Evolutionary conservation across 1,139 yeast genomes (phyloP), one percentile per base, ranked within the genome.

Genomic region (Pneumocystis jirovecii): DNA sequence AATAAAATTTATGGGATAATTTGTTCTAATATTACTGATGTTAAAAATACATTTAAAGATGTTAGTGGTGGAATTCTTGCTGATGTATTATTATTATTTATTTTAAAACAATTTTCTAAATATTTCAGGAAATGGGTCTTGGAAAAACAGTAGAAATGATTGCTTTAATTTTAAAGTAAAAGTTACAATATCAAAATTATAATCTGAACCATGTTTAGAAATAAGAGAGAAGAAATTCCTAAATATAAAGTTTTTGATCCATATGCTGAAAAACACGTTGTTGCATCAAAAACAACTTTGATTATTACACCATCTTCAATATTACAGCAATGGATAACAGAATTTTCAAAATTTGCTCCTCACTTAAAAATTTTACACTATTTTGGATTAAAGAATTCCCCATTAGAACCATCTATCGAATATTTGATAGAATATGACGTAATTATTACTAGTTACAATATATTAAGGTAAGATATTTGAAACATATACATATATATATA

Each of bases 81-180:
- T 15, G 68, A 67, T 42, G 68, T 60, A 60, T 60, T 39, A 4
- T 12, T 10, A 12, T 3, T 60, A 21, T 31, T 60, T 15, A 42
- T 39, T 60, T 21, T 60, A 19, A 59, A 59, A 60, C n/a, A 59
- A n/a, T 19, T 60, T 25, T 15, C 31, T 50, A 3, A 50, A 42
- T 39, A 60, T 60, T 42, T 39, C 17, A 91, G 73, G 97, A 93
- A 74, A 93, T 93, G 98, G 97, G 98, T 0, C 79, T 93, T 4
- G 98, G 98, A 0, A 93, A 93, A 73, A 91, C 97, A 0, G 85
- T 93, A 1, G 98, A 93, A 73, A 78, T 89, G 7, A 79, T 89
- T 1, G 79, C 96, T 0, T 75, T 90, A 45, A 76, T 86, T 0
- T 73, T 85, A 2, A 31, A 60, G 45, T 42, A 60, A 21, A 31